phyloP scores from a whole-genome alignment of 2,329 filamentous ascomycete genomes.

The Aulographum hederae region DNA sequence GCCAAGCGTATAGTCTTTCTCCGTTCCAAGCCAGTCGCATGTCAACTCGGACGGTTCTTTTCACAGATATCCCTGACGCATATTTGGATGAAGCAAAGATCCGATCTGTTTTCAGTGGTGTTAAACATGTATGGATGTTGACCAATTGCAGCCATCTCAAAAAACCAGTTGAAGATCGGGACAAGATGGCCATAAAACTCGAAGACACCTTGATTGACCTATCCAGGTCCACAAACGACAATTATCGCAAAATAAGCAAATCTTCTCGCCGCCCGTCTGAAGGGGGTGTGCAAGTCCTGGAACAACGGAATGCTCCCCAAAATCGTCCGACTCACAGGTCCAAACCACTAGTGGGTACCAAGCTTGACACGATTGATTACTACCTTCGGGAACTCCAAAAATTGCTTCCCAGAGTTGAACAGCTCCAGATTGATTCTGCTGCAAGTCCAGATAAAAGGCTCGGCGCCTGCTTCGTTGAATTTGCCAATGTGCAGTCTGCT shows the following conservation, averaged over 20 bases:
- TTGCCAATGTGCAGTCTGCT: conserved; percentile 62
- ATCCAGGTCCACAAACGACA: conserved; percentile 16
- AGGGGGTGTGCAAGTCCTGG: conserved; percentile 19
- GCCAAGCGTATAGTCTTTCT: conserved; percentile 28
- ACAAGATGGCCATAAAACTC: conserved; percentile 22
- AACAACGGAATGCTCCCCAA: conserved; percentile 22
- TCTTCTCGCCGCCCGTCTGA: conserved; percentile 7
- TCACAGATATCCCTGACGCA: conserved; percentile 25
- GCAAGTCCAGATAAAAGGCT: conserved; percentile 51
- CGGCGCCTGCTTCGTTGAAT: conserved; percentile 80
- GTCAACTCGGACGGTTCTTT: conserved; percentile 28
- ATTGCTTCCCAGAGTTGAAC: conserved; percentile 53
- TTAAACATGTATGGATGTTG: conserved; percentile 27
- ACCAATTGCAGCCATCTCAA: conserved; percentile 26
- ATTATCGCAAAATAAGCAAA: conserved; percentile 21
- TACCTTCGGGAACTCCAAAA: conserved; percentile 59
- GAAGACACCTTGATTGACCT: conserved; percentile 27
- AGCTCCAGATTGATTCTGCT: conserved; percentile 47
- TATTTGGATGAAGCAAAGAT: conserved; percentile 19
- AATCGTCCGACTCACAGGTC: conserved; percentile 21
- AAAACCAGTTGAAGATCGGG: conserved; percentile 22
- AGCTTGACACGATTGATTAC: conserved; percentile 69
- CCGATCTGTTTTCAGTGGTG: conserved; percentile 18
- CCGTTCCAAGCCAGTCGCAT: conserved; percentile 24
- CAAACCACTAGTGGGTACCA: conserved; percentile 22